A percentile compares a stretch with the other conserved stretches of the same genome.
These are phyloP conservation scores for Vitis hybrid DNA, from an alignment of 177 flowering plant genomes.

Conservation along the genomic window DNA sequence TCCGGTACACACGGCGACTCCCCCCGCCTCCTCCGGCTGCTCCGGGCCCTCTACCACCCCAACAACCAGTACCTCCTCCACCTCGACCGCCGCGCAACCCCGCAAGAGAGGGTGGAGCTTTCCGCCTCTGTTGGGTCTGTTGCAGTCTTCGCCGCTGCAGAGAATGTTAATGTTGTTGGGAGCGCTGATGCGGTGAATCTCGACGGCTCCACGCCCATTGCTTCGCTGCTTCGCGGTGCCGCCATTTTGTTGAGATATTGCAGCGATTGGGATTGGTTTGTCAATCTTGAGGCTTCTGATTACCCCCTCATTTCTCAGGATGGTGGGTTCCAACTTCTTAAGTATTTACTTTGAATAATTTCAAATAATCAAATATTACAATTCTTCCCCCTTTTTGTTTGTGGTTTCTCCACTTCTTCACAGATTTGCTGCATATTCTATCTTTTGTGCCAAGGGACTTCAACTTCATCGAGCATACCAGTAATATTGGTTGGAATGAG, in stretches of 20 bases:
- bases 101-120: conserved; percentile 4
- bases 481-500: conserved; percentile 29
- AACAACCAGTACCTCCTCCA: conserved; percentile 31
- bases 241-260: conserved; percentile 20
- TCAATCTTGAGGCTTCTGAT: conserved; percentile 28
- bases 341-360: too few relatives aligned
- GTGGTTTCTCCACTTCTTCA: neutral
- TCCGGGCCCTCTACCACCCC: conserved; percentile 29
- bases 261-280: conserved; percentile 31
- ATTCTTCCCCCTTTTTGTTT: neutral
- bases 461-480: conserved; percentile 20
- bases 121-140: conserved; percentile 11
- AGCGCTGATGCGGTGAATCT: conserved; percentile 16
- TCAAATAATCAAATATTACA: too few relatives aligned
- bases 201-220: conserved; percentile 23
- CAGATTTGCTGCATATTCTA: conserved; percentile 34
- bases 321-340: conserved; percentile 7
- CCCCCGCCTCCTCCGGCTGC: conserved; percentile 21
- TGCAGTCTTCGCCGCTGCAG: conserved; percentile 12
- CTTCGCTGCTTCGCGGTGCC: conserved; percentile 23
- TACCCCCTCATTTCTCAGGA: conserved; percentile 30
- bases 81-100: conserved; percentile 19
- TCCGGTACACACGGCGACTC: conserved; percentile 24
- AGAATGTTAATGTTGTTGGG: conserved; percentile 24
- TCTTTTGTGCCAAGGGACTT: conserved; percentile 21